Conservation (phyloP, 1,139 yeast genomes). For the Saccharomyces pastorianus region DNA sequence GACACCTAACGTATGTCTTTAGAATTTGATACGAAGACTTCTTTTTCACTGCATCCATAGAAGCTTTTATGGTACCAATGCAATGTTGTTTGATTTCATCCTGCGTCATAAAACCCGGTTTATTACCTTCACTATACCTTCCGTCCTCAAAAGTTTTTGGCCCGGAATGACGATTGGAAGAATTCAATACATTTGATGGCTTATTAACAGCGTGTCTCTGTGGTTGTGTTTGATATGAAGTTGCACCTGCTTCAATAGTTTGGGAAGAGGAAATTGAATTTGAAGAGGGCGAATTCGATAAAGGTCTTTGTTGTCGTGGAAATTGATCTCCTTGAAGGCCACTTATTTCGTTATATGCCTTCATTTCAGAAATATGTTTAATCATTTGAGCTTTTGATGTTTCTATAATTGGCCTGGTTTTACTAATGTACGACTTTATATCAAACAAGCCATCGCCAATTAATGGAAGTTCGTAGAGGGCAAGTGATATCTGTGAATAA, state of each 20-base stretch:
- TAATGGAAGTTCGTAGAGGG: conserved; percentile 14
- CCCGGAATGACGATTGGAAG: not conserved
- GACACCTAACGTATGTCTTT: conserved; percentile 28
- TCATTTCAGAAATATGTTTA: conserved; percentile 11
- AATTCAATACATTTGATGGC: not conserved
- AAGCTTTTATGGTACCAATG: conserved; percentile 23
- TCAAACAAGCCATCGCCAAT: conserved; percentile 16
- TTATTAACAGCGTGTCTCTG: not conserved
- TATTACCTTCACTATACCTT: not conserved
- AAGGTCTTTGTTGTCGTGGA: not conserved
- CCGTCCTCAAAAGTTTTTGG: not conserved
- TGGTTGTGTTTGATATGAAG: not conserved
- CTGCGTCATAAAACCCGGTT: conserved; percentile 20
- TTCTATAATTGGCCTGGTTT: conserved; percentile 16
- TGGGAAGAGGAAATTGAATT: not conserved
- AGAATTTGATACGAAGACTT: conserved; percentile 29
- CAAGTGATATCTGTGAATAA: not conserved
- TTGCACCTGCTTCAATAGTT: not conserved
- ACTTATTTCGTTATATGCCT: conserved; percentile 8
- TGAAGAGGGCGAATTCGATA: not conserved
- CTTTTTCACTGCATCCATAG: conserved; percentile 21
- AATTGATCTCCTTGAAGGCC: not conserved
- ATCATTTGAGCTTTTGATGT: conserved; percentile 12
- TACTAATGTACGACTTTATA: conserved; percentile 6
- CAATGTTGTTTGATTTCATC: conserved; percentile 28